A percentile compares a stretch with the other conserved stretches of the same genome.
Conservation (phyloP, 2,329 filamentous ascomycete species). For the Aureobasidium zeae region DNA sequence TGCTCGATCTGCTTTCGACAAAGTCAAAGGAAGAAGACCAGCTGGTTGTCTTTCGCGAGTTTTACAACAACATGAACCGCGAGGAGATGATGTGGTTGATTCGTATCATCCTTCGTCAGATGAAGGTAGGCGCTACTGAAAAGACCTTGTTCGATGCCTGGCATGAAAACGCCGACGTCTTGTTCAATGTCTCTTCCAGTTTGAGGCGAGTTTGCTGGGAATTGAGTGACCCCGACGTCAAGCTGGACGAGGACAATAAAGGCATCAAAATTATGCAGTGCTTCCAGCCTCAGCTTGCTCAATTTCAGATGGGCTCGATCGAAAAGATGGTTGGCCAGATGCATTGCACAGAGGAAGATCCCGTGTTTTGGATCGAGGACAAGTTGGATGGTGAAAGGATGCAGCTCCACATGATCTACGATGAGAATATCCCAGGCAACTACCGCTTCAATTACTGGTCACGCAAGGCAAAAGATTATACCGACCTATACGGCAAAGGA, state of each 20-base stretch:
- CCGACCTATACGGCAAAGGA: constrained; percentile 78
- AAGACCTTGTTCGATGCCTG: constrained; percentile 69
- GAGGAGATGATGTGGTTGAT: constrained; percentile 93
- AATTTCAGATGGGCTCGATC: constrained; percentile 78
- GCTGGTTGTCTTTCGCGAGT: constrained; percentile 66
- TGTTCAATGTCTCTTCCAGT: constrained; percentile 84
- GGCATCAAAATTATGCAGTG: constrained; percentile 82
- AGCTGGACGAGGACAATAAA: constrained; percentile 65
- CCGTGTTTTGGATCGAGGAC: constrained; percentile 92
- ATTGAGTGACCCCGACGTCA: constrained; percentile 61
- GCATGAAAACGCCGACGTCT: constrained; percentile 44
- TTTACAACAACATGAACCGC: constrained; percentile 86
- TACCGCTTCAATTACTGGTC: constrained; percentile 83
- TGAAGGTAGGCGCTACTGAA: constrained; percentile 70
- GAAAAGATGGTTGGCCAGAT: constrained; percentile 66
- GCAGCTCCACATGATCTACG: constrained; percentile 84
- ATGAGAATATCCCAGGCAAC: constrained; percentile 58
- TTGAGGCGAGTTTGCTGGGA: constrained; percentile 92
- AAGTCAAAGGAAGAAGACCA: constrained; percentile 77
- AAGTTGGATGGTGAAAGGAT: constrained; percentile 96
- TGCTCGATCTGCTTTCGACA: constrained; percentile 67
- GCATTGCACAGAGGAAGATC: constrained; percentile 58
- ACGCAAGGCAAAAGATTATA: constrained; percentile 91
- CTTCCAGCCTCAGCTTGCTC: constrained; percentile 90
- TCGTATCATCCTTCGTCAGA: constrained; percentile 77